phyloP scores from a whole-genome alignment of 2,329 filamentous ascomycete species.

The Colletotrichum eremochloae region DNA sequence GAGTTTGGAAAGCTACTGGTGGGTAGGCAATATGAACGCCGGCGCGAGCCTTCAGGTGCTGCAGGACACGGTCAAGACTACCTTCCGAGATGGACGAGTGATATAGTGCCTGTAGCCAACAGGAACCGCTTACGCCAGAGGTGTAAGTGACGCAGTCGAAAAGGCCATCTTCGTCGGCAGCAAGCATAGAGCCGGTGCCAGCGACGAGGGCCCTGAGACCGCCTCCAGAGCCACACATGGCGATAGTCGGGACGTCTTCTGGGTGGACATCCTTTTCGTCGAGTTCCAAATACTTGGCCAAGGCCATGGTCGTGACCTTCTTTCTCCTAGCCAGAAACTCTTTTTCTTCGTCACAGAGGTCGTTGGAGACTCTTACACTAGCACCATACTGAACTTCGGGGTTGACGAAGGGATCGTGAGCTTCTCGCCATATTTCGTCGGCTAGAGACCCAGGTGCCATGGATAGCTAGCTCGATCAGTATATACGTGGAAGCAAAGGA shows the following conservation, averaged over 20 bases:
- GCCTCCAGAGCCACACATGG: conserved; percentile 93
- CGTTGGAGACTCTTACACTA: conserved; percentile 82
- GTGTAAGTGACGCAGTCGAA: conserved; percentile 97
- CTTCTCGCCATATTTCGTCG: conserved; percentile 93
- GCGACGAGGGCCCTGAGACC: conserved; percentile 91
- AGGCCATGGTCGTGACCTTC: conserved; percentile 75
- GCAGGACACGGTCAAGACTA: conserved; percentile 77
- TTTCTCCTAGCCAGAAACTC: conserved; percentile 78
- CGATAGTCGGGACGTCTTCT: conserved; percentile 92
- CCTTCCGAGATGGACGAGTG: conserved; percentile 82
- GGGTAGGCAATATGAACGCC: conserved; percentile 94
- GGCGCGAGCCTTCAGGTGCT: conserved; percentile 88
- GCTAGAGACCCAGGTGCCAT: conserved; percentile 90
- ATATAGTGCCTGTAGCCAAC: conserved; percentile 93
- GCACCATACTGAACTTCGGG: conserved; percentile 90
- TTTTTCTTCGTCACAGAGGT: conserved; percentile 87
- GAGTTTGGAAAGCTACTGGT: conserved; percentile 81
- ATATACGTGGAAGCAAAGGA: no score
- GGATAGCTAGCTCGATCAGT: conserved; percentile 64
- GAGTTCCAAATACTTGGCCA: conserved; percentile 86
- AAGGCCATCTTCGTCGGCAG: conserved; percentile 85
- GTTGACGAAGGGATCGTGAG: conserved; percentile 84
- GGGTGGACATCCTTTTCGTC: conserved; percentile 86
- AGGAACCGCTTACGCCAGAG: conserved; percentile 94
- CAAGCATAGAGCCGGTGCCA: conserved; percentile 87